Evolutionary conservation across 116 monocot genomes (phyloP).

Genomic region (Papilionanthe hybrid): DNA sequence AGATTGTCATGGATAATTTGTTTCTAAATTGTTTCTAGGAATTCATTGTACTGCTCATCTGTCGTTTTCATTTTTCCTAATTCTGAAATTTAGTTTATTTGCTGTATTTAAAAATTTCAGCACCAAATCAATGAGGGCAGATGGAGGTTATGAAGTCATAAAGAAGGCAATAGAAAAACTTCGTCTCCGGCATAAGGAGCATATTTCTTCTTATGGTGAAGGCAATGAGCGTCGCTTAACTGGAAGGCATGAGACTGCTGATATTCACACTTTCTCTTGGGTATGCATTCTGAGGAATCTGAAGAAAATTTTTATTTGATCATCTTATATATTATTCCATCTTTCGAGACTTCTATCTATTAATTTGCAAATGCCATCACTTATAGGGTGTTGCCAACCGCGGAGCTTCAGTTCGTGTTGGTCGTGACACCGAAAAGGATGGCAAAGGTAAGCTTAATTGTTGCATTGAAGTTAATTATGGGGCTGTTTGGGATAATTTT

Average conservation of each 20-base stretch:
- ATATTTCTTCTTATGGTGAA: slow-evolving; percentile 82
- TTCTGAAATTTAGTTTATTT: not conserved
- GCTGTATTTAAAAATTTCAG: slow-evolving; percentile 14
- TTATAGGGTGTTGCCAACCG: slow-evolving; percentile 67
- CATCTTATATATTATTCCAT: not conserved
- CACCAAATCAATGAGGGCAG: slow-evolving; percentile 65
- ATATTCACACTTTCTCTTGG: slow-evolving; percentile 90
- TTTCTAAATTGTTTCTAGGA: not conserved
- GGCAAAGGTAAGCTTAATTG: slow-evolving; percentile 48
- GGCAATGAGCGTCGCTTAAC: slow-evolving; percentile 81
- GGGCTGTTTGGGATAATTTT: not conserved
- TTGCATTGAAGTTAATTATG: not conserved
- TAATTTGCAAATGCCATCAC: not conserved
- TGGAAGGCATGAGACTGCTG: slow-evolving; percentile 73
- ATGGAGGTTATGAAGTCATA: slow-evolving; percentile 75
- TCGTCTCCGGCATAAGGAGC: slow-evolving; percentile 67
- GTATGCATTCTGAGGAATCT: slow-evolving; percentile 24
- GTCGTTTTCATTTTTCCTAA: not conserved
- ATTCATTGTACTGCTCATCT: not conserved
- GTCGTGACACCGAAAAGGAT: slow-evolving; percentile 60
- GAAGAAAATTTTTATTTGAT: not conserved
- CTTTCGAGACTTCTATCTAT: not conserved
- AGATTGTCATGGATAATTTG: not conserved
- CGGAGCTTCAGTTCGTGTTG: slow-evolving; percentile 64
- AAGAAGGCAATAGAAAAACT: slow-evolving; percentile 82